Conservation (phyloP, 441 rosid species). For the Pelargonium citronellum region DNA sequence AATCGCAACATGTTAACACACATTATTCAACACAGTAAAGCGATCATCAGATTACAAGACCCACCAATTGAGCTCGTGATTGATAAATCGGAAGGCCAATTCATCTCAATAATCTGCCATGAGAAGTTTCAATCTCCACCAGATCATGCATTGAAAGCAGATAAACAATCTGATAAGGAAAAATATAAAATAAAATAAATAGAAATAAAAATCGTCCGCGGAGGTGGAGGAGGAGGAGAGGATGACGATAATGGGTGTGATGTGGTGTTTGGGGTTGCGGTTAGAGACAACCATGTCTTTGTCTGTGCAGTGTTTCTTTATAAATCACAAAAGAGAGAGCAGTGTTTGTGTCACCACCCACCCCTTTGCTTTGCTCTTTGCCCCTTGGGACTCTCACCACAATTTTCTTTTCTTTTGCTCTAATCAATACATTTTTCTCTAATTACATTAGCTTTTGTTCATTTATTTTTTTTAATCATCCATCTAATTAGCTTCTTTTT, state of each 20-base stretch:
- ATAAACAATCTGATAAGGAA: neutral
- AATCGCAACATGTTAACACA: neutral
- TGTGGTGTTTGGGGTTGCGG: neutral
- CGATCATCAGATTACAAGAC: neutral
- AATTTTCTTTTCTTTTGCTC: too few species aligned
- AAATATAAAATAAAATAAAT: neutral
- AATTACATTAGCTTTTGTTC: too few species aligned
- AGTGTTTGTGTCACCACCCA: neutral
- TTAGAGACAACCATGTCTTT: constrained; percentile 3
- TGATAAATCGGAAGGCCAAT: neutral
- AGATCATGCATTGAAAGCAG: neutral
- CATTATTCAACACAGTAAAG: neutral
- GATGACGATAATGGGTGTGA: neutral
- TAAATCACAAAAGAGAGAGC: neutral
- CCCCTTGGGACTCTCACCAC: too few species aligned
- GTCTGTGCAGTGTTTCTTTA: neutral
- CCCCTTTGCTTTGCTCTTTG: too few species aligned
- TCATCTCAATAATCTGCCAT: constrained; percentile 3
- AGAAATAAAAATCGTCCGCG: too few species aligned
- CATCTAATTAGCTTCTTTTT: too few species aligned
- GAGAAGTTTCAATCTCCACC: neutral
- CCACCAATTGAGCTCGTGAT: constrained; percentile 1
- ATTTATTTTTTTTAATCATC: too few species aligned
- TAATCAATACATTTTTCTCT: too few species aligned
- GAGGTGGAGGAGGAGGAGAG: neutral